Percentiles rank a stretch among this genome's conserved stretches.
Evolutionary conservation across 2,329 filamentous ascomycete genomes (phyloP).

Genomic region (Colletotrichum sp.): DNA sequence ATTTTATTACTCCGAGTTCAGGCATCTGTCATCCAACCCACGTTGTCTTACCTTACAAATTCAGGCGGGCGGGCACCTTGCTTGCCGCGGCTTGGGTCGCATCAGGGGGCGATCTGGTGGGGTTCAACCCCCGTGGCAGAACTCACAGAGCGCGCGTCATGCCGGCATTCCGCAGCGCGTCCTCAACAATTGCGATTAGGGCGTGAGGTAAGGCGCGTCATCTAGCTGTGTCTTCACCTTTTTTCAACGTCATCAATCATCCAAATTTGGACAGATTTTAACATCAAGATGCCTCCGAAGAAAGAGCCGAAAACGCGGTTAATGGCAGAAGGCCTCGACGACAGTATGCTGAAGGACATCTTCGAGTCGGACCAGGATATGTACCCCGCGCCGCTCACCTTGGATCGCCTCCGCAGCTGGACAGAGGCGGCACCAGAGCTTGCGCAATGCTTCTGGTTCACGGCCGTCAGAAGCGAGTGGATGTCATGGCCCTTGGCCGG

Average conservation of each 20-base stretch:
- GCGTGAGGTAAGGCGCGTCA: neutral
- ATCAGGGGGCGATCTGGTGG: neutral
- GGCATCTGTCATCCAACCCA: neutral
- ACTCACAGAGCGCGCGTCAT: neutral
- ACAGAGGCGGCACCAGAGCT: constrained; percentile 29
- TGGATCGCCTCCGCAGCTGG: constrained; percentile 33
- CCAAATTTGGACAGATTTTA: fast-evolving
- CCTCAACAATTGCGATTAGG: neutral
- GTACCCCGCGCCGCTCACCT: constrained; percentile 38
- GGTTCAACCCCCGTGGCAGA: neutral
- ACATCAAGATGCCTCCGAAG: neutral
- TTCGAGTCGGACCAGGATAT: constrained; percentile 35
- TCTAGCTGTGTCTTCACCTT: neutral
- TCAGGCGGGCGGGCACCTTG: neutral
- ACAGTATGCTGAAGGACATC: constrained; percentile 24
- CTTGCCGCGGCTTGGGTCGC: neutral
- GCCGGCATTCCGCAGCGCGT: neutral
- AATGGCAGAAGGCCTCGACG: constrained; percentile 14
- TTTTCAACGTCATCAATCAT: neutral
- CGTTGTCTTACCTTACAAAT: neutral
- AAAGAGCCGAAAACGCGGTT: neutral
- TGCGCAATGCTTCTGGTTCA: constrained; percentile 27
- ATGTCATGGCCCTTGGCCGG: constrained; percentile 20
- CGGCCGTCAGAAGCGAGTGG: neutral
- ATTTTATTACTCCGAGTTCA: neutral